Percentiles rank a stretch among this genome's conserved stretches.
These are phyloP conservation scores for Dipteronia dyeriana DNA, from an alignment of 345 rosid species.

Conservation along the genomic window DNA sequence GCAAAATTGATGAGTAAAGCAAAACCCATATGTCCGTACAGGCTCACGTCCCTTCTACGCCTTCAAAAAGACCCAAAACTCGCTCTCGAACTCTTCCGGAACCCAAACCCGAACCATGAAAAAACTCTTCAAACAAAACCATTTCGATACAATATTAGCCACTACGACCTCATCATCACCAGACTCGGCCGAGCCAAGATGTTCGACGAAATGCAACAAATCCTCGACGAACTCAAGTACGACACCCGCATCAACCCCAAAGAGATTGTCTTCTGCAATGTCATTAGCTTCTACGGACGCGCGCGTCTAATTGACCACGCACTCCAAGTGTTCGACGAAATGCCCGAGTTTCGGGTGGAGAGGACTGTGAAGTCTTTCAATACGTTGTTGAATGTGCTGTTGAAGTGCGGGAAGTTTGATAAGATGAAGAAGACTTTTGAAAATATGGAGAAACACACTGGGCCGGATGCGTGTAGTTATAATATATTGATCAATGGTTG, in stretches of 20 bases:
- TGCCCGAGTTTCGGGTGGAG: conserved; percentile 54
- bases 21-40: conserved; percentile 54
- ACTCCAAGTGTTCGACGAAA: conserved; percentile 61
- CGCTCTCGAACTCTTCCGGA: conserved; percentile 60
- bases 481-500: conserved; percentile 59
- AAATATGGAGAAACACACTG: conserved; percentile 36
- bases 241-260: conserved; percentile 49
- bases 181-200: conserved; percentile 79
- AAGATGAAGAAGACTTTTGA: conserved; percentile 40
- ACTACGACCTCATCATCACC: conserved; percentile 75
- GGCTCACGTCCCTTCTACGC: conserved; percentile 71
- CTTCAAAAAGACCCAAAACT: conserved; percentile 58
- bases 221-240: conserved; percentile 58
- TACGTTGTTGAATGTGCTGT: conserved; percentile 52
- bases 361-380: conserved; percentile 61
- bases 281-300: conserved; percentile 56
- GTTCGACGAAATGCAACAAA: conserved; percentile 62
- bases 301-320: conserved; percentile 54
- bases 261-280: conserved; percentile 67
- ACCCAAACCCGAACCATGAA: conserved; percentile 45
- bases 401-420: conserved; percentile 45
- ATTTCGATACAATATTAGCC: conserved; percentile 56
- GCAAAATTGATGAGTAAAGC: conserved; percentile 8
- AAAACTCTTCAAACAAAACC: conserved; percentile 22
- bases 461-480: conserved; percentile 75